phyloP scores from a whole-genome alignment of 768 basidiomycete species.

The Gloeostereum incarnatum region DNA sequence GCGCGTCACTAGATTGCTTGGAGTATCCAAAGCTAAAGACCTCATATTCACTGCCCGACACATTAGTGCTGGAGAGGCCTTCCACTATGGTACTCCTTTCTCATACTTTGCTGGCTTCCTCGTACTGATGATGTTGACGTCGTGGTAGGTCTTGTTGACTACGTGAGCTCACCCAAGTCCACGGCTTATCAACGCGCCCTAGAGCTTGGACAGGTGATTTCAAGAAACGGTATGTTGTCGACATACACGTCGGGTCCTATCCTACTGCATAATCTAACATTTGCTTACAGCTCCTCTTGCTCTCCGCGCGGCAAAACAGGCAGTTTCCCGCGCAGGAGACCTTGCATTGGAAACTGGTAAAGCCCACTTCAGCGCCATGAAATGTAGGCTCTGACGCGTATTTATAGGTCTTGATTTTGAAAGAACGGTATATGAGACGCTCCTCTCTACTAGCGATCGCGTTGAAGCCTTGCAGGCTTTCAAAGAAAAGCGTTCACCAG shows the following conservation, averaged over 20 bases:
- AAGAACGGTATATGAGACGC: slow-evolving; percentile 71
- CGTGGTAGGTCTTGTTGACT: slow-evolving; percentile 69
- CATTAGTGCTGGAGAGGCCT: slow-evolving; percentile 58
- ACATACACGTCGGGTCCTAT: not conserved
- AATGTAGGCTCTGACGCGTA: not conserved
- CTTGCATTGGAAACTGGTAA: slow-evolving; percentile 69
- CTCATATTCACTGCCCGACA: slow-evolving; percentile 76
- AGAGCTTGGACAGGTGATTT: slow-evolving; percentile 56
- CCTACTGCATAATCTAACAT: no score
- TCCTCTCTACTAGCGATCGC: slow-evolving; percentile 70
- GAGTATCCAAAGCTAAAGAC: slow-evolving; percentile 75
- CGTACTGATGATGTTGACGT: slow-evolving; percentile 6
- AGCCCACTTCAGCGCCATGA: slow-evolving; percentile 1
- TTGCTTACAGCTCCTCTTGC: slow-evolving; percentile 64
- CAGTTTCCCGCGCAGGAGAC: slow-evolving; percentile 74
- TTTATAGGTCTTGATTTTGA: slow-evolving; percentile 82
- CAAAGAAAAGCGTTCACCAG: slow-evolving; percentile 69
- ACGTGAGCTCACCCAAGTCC: slow-evolving; percentile 52
- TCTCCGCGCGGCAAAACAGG: slow-evolving; percentile 79
- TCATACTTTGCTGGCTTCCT: slow-evolving; percentile 1
- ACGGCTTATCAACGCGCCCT: slow-evolving; percentile 67
- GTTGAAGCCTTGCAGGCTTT: slow-evolving; percentile 82
- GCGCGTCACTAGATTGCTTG: slow-evolving; percentile 67
- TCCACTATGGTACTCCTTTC: slow-evolving; percentile 50
- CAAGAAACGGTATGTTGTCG: slow-evolving; percentile 46